Percentiles rank a stretch among this genome's conserved stretches.
Evolutionary conservation across 2,329 filamentous ascomycete species (phyloP).

Genomic region (Ascosphaera aggregata): DNA sequence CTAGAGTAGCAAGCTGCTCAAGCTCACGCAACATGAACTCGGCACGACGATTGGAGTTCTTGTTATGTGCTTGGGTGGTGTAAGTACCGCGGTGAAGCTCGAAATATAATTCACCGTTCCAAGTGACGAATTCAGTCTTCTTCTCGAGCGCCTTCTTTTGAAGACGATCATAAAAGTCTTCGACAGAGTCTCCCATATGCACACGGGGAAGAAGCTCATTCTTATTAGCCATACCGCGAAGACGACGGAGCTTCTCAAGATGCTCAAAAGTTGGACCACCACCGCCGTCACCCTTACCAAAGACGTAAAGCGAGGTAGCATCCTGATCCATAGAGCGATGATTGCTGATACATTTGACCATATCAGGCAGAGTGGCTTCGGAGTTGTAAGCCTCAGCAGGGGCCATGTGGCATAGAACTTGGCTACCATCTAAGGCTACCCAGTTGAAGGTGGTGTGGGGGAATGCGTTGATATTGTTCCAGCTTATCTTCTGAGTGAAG

Average conservation of each 20-base stretch:
- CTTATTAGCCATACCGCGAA: slow-evolving; percentile 76
- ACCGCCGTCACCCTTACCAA: slow-evolving; percentile 90
- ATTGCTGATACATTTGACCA: slow-evolving; percentile 67
- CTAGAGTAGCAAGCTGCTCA: slow-evolving; percentile 69
- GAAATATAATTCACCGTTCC: slow-evolving; percentile 97
- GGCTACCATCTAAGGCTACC: slow-evolving; percentile 85
- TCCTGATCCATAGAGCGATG: slow-evolving; percentile 96
- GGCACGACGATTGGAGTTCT: slow-evolving; percentile 70
- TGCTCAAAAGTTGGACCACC: slow-evolving; percentile 88
- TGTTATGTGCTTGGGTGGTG: slow-evolving; percentile 94
- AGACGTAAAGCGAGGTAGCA: slow-evolving; percentile 70
- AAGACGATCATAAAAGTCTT: slow-evolving; percentile 77
- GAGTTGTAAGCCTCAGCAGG: slow-evolving; percentile 91
- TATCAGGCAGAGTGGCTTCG: slow-evolving; percentile 81
- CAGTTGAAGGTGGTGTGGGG: slow-evolving; percentile 98
- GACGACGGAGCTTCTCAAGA: slow-evolving; percentile 80
- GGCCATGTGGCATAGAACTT: slow-evolving; percentile 95
- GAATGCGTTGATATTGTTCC: slow-evolving; percentile 99
- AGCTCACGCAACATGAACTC: slow-evolving; percentile 72
- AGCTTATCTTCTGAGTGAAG: slow-evolving; percentile 95
- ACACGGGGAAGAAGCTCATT: slow-evolving; percentile 64
- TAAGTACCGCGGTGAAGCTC: slow-evolving; percentile 94
- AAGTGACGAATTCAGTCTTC: slow-evolving; percentile 54
- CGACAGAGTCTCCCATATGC: slow-evolving; percentile 71
- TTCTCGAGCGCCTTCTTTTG: slow-evolving; percentile 48